Evolutionary conservation across 768 basidiomycete species (phyloP).

Genomic region (Roridomyces roridus): DNA sequence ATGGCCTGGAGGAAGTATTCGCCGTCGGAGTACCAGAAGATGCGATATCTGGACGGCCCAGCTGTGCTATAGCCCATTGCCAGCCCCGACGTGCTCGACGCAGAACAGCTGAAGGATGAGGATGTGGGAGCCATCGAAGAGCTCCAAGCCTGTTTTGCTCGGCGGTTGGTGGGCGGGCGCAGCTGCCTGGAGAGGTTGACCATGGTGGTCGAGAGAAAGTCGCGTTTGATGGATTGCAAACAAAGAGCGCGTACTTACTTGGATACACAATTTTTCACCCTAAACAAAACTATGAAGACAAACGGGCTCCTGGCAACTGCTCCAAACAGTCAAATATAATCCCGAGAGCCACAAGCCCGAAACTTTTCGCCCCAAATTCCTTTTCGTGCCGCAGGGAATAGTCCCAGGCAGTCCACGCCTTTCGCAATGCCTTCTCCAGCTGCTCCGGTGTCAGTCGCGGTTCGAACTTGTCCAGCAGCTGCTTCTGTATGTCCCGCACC

Average conservation of each 20-base stretch:
- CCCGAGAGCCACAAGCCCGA: slow-evolving; percentile 68
- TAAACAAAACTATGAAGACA: no score
- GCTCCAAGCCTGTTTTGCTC: slow-evolving; percentile 45
- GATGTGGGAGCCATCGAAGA: slow-evolving; percentile 52
- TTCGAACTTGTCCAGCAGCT: slow-evolving; percentile 34
- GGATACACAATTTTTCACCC: no score
- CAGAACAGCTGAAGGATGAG: slow-evolving; percentile 82
- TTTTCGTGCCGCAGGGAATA: slow-evolving; percentile 49
- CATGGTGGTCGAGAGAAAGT: no score
- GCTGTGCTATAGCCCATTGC: slow-evolving; percentile 39
- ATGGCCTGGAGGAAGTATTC: slow-evolving; percentile 88
- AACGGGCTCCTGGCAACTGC: slow-evolving; percentile 33
- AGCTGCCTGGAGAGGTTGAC: slow-evolving; percentile 62
- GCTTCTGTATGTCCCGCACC: slow-evolving; percentile 53
- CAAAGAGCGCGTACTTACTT: no score
- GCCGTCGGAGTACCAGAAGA: slow-evolving; percentile 93
- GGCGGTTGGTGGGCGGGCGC: slow-evolving; percentile 52
- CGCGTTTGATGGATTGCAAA: no score
- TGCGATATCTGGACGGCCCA: slow-evolving; percentile 59
- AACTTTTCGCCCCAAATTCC: slow-evolving; percentile 64
- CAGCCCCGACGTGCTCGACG: slow-evolving; percentile 77
- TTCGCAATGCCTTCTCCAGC: slow-evolving; percentile 47
- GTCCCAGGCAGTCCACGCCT: slow-evolving; percentile 73
- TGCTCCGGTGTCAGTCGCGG: slow-evolving; percentile 33
- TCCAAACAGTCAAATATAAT: slow-evolving; percentile 66